Conservation (phyloP, 2,329 filamentous ascomycete genomes). For the Clonostachys sp. region DNA sequence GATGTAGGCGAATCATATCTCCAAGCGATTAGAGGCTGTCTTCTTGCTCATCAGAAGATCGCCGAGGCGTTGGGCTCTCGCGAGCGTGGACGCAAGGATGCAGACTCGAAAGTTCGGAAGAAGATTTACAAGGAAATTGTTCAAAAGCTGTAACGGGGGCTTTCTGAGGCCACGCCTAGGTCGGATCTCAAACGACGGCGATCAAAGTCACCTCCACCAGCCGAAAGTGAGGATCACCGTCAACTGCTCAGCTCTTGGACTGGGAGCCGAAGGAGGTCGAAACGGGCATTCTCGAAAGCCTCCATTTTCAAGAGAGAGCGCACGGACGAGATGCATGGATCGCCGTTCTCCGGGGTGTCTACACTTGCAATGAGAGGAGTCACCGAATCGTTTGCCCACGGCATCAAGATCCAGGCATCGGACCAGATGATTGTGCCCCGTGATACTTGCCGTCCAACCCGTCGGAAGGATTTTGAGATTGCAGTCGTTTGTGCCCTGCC, state of each 20-base stretch:
- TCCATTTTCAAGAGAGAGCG: background rate
- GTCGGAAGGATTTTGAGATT: constrained; percentile 1
- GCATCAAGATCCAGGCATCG: too few relatives aligned
- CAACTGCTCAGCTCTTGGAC: background rate
- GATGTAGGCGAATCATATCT: constrained; percentile 4
- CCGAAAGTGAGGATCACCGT: background rate
- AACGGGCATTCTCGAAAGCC: too few relatives aligned
- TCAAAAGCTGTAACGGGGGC: constrained; percentile 1
- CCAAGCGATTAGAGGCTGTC: constrained; percentile 1
- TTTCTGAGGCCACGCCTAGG: constrained; percentile 1
- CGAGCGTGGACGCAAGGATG: background rate
- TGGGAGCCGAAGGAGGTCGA: background rate
- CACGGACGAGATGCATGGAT: background rate
- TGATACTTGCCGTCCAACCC: background rate
- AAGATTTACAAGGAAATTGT: constrained; percentile 3
- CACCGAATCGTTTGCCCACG: background rate
- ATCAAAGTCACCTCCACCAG: constrained; percentile 3
- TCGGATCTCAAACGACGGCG: constrained; percentile 1
- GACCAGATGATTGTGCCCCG: too few relatives aligned
- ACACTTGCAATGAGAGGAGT: background rate
- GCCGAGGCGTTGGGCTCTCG: background rate
- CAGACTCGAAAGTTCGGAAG: constrained; percentile 2
- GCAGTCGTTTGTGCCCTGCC: constrained; percentile 6
- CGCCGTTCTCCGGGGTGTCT: background rate
- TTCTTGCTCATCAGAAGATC: constrained; percentile 3